Evolutionary conservation across 2,329 filamentous ascomycete species (phyloP).

Genomic region (Penicillium italicum): DNA sequence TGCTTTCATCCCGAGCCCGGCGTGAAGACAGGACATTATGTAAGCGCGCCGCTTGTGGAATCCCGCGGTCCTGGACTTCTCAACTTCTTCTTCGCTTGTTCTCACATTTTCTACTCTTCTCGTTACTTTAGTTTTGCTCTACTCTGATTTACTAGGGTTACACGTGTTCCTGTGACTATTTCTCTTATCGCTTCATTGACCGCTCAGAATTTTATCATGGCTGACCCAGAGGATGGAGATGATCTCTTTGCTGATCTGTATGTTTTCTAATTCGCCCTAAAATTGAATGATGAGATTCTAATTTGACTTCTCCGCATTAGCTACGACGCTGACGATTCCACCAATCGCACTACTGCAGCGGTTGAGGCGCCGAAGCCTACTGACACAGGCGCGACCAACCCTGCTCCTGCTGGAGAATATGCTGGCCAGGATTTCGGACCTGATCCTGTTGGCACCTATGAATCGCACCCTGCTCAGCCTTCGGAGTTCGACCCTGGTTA

Average conservation of each 20-base stretch:
- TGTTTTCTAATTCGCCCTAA: conserved; percentile 35
- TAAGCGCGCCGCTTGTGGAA: conserved; percentile 17
- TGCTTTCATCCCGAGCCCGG: neutral
- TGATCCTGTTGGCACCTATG: conserved; percentile 28
- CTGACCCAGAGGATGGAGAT: conserved; percentile 79
- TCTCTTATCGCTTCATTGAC: neutral
- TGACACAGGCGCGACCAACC: conserved; percentile 34
- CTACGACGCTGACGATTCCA: conserved; percentile 64
- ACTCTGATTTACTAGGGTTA: neutral
- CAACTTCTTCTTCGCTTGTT: conserved; percentile 12
- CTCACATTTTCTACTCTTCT: neutral
- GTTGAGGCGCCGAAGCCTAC: conserved; percentile 38
- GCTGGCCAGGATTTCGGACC: conserved; percentile 32
- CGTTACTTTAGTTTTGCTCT: neutral
- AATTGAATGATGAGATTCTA: conserved; percentile 2
- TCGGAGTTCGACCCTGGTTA: conserved; percentile 23
- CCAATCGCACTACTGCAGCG: conserved; percentile 32
- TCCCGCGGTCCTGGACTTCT: conserved; percentile 16
- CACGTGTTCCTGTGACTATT: neutral
- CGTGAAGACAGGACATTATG: conserved; percentile 7
- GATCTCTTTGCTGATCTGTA: conserved; percentile 96
- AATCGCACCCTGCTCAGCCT: conserved; percentile 22
- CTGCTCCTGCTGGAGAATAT: conserved; percentile 31
- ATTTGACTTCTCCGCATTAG: conserved; percentile 39
- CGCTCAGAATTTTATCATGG: conserved; percentile 54